These are phyloP conservation scores for Rubus idaeus DNA, from an alignment of 306 rosid species.

Conservation along the genomic window DNA sequence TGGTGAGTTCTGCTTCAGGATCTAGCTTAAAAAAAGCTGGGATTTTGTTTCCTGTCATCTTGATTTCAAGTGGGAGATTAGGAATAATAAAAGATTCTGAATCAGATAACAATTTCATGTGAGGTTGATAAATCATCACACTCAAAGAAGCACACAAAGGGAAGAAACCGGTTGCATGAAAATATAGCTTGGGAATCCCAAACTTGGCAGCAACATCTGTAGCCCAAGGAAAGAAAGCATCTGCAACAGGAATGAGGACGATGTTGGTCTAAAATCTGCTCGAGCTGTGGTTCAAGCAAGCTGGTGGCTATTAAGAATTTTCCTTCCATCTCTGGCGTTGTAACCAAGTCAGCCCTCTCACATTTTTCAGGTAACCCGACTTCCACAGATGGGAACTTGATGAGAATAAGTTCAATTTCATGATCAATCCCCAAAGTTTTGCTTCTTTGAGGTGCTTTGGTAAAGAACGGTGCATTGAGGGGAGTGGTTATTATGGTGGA, in stretches of 20 bases:
- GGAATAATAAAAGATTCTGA: background rate
- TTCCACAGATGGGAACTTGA: constrained; percentile 3
- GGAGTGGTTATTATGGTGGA: constrained; percentile 33
- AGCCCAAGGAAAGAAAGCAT: no score
- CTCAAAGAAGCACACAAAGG: background rate
- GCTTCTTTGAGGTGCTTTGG: background rate
- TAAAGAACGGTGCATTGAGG: background rate
- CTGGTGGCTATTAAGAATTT: background rate
- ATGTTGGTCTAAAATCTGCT: constrained; percentile 2
- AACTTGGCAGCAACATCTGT: background rate
- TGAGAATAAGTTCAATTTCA: constrained; percentile 7
- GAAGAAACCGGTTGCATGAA: background rate
- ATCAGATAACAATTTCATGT: background rate
- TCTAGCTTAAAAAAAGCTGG: background rate
- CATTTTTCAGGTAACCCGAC: background rate
- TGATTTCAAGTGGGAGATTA: no score
- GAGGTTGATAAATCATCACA: background rate
- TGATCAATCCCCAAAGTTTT: background rate
- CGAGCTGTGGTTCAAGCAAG: constrained; percentile 15
- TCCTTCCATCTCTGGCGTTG: background rate
- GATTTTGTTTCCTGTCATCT: no score
- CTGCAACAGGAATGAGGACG: no score
- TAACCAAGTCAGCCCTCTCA: background rate
- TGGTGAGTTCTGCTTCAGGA: background rate
- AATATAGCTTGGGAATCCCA: background rate